Evolutionary conservation across 179 eudicot species (phyloP).

Genomic region (Spinacia oleracea): DNA sequence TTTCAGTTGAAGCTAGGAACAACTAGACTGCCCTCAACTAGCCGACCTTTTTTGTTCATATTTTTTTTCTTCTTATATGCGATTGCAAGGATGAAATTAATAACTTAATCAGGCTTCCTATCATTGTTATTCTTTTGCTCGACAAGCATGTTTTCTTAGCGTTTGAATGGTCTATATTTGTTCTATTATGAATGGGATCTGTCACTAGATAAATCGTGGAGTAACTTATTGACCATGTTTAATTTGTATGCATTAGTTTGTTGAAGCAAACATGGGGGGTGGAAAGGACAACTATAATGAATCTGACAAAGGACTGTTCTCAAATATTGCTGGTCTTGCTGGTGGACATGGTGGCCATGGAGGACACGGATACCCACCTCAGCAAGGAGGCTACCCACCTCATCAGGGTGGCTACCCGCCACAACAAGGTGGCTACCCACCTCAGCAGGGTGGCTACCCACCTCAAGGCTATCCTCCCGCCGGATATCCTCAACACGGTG

Average conservation of each 20-base stretch:
- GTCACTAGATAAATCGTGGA: neutral
- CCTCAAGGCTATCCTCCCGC: constrained; percentile 27
- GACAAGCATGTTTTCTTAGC: neutral
- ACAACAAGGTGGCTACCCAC: constrained; percentile 27
- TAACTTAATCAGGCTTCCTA: neutral
- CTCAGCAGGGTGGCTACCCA: constrained; percentile 36
- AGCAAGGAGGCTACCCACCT: no score
- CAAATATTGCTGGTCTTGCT: constrained; percentile 36
- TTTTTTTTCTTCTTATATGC: neutral
- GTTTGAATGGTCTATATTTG: neutral
- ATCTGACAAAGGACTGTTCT: constrained; percentile 48
- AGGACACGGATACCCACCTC: constrained; percentile 43
- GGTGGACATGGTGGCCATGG: constrained; percentile 32
- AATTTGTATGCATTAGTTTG: constrained; percentile 19
- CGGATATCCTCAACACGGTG: constrained; percentile 30
- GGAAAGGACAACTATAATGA: constrained; percentile 52
- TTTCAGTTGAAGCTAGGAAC: neutral
- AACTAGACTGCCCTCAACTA: neutral
- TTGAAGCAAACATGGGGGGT: constrained; percentile 57
- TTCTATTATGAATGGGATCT: neutral
- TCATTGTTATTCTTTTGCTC: neutral
- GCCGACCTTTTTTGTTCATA: neutral
- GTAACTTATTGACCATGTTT: neutral
- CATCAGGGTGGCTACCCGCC: constrained; percentile 39
- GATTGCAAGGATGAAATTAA: neutral